phyloP scores from a whole-genome alignment of 345 rosid genomes.

The Melaleuca quinquenervia region DNA sequence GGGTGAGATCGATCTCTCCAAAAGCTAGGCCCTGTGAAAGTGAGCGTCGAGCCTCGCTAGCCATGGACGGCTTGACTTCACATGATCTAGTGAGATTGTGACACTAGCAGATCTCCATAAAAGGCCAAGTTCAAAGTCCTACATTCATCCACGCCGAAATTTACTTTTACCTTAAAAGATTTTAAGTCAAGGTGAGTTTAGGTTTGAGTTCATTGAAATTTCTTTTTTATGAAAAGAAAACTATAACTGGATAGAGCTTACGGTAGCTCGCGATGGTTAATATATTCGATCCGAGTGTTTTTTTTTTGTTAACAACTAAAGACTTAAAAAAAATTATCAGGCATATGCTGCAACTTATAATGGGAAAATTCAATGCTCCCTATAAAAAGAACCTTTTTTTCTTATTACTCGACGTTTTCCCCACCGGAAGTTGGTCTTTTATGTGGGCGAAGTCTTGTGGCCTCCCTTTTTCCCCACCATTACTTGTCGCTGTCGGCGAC shows the following conservation, averaged over 20 bases:
- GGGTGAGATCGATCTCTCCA: too few relatives aligned
- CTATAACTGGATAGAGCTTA: too few relatives aligned
- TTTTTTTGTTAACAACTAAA: background rate
- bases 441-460: background rate
- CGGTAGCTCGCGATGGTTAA: accelerated
- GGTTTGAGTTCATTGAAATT: background rate
- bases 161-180: background rate
- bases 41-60: too few relatives aligned
- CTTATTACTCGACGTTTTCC: background rate
- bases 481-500: too few relatives aligned
- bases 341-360: background rate
- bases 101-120: background rate
- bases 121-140: background rate
- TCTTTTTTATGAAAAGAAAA: too few relatives aligned
- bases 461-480: too few relatives aligned
- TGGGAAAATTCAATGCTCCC: background rate
- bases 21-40: too few relatives aligned
- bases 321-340: accelerated
- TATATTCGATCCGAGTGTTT: background rate
- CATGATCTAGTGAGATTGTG: too few relatives aligned
- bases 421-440: background rate
- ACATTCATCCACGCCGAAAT: background rate
- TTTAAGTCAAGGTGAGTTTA: background rate
- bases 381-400: background rate
- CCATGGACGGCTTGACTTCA: too few relatives aligned